Evolutionary conservation across 805 yeast species (phyloP).

Genomic region (Saccharomycopsis microspora): DNA sequence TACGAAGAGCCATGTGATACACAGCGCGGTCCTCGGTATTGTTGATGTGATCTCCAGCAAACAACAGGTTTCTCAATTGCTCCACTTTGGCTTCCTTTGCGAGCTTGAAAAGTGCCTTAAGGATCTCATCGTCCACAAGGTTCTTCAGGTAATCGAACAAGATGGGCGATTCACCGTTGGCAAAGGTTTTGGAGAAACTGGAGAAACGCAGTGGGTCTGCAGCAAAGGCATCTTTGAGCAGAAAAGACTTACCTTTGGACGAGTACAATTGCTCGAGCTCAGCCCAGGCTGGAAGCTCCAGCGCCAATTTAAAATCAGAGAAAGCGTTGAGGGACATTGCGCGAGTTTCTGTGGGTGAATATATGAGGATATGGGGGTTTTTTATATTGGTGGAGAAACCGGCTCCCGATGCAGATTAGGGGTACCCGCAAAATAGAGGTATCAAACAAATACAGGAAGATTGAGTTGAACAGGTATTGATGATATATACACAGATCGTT

Average conservation of each 20-base stretch:
- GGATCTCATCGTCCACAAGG: constrained; percentile 76
- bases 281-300: constrained; percentile 79
- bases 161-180: constrained; percentile 69
- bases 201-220: constrained; percentile 65
- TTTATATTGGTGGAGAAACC: too few species aligned
- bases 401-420: too few species aligned
- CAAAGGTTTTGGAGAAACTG: constrained; percentile 67
- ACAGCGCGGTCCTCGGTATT: constrained; percentile 96
- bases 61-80: constrained; percentile 79
- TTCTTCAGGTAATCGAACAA: constrained; percentile 94
- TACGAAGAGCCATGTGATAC: constrained; percentile 92
- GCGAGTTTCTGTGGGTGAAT: too few species aligned
- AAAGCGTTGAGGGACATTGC: constrained; percentile 22
- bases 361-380: too few species aligned
- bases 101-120: constrained; percentile 53
- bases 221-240: constrained; percentile 68
- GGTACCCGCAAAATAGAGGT: too few species aligned
- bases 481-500: too few species aligned
- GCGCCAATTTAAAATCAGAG: constrained; percentile 45
- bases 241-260: constrained; percentile 53
- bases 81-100: constrained; percentile 90
- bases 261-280: constrained; percentile 63
- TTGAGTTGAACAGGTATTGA: too few species aligned
- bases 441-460: too few species aligned
- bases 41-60: constrained; percentile 88